Evolutionary conservation across 257 asterid genomes (phyloP), one percentile per base, ranked within the genome.

Genomic region (Fraxinus quadrangulata): DNA sequence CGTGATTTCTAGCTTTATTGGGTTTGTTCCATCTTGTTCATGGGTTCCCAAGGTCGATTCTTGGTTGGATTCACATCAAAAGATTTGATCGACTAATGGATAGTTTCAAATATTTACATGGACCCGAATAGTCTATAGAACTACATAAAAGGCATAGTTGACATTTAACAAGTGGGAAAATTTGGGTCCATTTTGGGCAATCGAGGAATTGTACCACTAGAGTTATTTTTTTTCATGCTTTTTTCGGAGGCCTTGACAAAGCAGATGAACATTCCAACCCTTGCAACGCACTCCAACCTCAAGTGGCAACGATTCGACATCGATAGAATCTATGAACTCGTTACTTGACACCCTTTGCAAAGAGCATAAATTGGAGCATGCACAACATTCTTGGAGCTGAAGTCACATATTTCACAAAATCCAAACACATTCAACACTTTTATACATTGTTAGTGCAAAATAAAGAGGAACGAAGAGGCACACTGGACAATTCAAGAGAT

Each of bases 401-500:
- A 94, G 78, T 70, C 87, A 0, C 85, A 80, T 56, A 87, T 90
- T 30, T 85, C 89, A 28, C 94, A 97, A 5, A 87, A 90, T 83
- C 94, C 91, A 16, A 77, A 86, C 82, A 92, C 97, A 13, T 90
- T 82, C 82, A 94, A 92, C 84, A 89, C 92, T 56, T 90, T 90
- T 77, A 80, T 94, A 65, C 92, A 90, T 83, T 97, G 98, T 19
- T 92, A 96, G 96, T 94, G 97, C 90, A 94, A 92, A 79, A 77
- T 84, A 68, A 91, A 83, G 67, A 81, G 92, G 83, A 90, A 91
- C 10, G 97, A 93, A 61, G 99, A 93, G 86, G 97, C 99, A 28
- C 87, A 89, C n/a, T 95, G 97, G 99, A 95, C 94, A 24, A 81
- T 95, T 69, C 90, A 95, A 75, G 98, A 95, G 84, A 93, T 95